phyloP scores from a whole-genome alignment of 2,329 filamentous ascomycete species.

The Aspergillus puulaauensis region DNA sequence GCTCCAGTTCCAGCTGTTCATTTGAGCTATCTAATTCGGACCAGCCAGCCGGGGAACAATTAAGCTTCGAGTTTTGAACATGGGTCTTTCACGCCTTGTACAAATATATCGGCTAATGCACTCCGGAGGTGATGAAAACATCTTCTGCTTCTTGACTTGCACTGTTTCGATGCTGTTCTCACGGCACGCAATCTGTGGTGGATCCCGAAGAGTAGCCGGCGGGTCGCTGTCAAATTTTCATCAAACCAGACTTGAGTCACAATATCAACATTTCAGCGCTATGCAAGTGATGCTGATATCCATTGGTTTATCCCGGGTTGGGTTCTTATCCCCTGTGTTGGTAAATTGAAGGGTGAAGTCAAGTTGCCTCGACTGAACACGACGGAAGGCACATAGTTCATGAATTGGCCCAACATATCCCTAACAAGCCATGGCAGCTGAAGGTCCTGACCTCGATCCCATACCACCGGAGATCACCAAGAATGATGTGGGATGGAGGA shows the following conservation, averaged over 20 bases:
- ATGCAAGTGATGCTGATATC: neutral
- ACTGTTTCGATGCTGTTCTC: neutral
- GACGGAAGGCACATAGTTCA: neutral
- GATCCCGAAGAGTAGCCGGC: neutral
- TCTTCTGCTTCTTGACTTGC: neutral
- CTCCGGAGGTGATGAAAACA: no score
- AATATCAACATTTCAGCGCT: neutral
- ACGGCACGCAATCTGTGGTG: neutral
- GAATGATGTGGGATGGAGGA: slow-evolving; percentile 38
- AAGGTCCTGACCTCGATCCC: neutral
- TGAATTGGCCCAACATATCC: neutral
- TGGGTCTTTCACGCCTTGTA: neutral
- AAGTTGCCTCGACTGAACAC: neutral
- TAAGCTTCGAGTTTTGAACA: neutral
- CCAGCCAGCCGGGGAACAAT: neutral
- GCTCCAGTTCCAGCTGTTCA: neutral
- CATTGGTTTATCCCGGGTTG: neutral
- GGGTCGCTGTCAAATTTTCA: neutral
- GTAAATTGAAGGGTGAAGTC: neutral
- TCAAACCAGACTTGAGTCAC: neutral
- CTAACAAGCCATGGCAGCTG: neutral
- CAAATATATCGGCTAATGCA: neutral
- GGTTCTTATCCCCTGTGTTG: neutral
- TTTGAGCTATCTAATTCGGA: neutral
- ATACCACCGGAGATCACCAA: slow-evolving; percentile 23